Evolutionary conservation across 1,139 yeast genomes (phyloP), one percentile per base, ranked within the genome.

Genomic region (Petasospora rhodanensis): DNA sequence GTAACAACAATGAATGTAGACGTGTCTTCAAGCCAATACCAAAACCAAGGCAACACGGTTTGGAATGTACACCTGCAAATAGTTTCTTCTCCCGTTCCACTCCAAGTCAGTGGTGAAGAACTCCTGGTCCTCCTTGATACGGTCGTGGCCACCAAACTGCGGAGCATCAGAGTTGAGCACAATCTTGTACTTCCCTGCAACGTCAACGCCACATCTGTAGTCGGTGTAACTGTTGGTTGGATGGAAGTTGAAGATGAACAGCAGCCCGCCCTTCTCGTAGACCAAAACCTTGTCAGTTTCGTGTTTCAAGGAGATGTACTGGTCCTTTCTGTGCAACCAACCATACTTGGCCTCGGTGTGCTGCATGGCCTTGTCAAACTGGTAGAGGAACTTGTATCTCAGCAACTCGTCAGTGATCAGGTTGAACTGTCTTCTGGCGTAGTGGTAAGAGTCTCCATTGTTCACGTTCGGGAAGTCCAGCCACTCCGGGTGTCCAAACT

Each of bases 401-500:
- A 91, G 68, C 43, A 85, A 62, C 19, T 79, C 73, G 56, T 91
- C 96, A 40, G 82, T 79, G 24, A 82, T 75, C 48, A 91, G 69
- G 51, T 84, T 84, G 69, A 91, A 91, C 60, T 91, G 97, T 52
- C 98, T 76, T 55, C 97, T 76, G 7, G 97, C 96, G 54, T 91
- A 91, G 59, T 84, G 93, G 62, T 84, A 91, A 14, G 94, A 80
- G 58, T 87, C 89, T 23, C 71, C 70, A 58, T 91, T 91, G 28
- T 96, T 96, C 25, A 46, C 81, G 48, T 96, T 76, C 10, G 98
- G 98, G 69, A 91, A 91, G 59, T 91, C 98, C 31, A 91, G 71
- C 98, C 98, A 91, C 58, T 91, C 98, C 3, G 98, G 98, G 53
- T 91, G 98, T 12, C 98, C 98, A 64, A 91, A 91, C 61, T 91